Evolutionary conservation across 2,329 filamentous ascomycete genomes (phyloP).

Genomic region (Fusarium sp.): DNA sequence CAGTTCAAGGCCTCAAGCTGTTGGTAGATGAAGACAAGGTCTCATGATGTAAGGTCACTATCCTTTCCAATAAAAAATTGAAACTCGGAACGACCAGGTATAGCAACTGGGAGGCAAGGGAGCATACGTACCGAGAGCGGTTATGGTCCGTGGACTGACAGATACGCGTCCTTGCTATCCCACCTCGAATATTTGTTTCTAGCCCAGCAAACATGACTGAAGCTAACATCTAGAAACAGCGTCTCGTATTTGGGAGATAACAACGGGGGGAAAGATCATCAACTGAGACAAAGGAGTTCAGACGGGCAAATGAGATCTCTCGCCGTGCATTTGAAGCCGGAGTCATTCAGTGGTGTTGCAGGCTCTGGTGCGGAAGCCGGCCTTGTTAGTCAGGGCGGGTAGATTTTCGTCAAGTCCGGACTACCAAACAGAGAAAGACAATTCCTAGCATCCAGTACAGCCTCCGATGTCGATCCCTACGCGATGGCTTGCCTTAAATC

Average conservation of each 20-base stretch:
- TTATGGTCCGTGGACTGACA: neutral
- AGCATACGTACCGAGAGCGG: conserved; percentile 5
- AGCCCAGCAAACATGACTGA: neutral
- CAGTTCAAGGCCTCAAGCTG: neutral
- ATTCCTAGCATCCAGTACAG: conserved; percentile 28
- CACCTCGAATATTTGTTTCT: neutral
- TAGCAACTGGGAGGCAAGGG: conserved; percentile 20
- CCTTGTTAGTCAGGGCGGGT: neutral
- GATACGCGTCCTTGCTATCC: neutral
- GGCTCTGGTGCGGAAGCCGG: conserved; percentile 10
- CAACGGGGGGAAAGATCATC: conserved; percentile 10
- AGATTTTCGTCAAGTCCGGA: neutral
- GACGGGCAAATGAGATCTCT: neutral
- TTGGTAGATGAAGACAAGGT: conserved; percentile 11
- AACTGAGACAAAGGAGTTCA: neutral
- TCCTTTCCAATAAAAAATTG: conserved; percentile 15
- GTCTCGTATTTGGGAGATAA: conserved; percentile 19
- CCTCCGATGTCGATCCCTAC: conserved; percentile 40
- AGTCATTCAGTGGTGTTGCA: conserved; percentile 6
- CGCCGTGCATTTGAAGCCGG: neutral
- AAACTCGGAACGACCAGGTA: conserved; percentile 29
- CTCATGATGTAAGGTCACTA: conserved; percentile 11
- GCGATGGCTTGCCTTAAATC: conserved; percentile 40
- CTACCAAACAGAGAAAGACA: conserved; percentile 6
- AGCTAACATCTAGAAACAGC: conserved; percentile 20